Conservation (phyloP, 192 early-diverging fungal genomes). For the Entomortierella chlamydospora region DNA sequence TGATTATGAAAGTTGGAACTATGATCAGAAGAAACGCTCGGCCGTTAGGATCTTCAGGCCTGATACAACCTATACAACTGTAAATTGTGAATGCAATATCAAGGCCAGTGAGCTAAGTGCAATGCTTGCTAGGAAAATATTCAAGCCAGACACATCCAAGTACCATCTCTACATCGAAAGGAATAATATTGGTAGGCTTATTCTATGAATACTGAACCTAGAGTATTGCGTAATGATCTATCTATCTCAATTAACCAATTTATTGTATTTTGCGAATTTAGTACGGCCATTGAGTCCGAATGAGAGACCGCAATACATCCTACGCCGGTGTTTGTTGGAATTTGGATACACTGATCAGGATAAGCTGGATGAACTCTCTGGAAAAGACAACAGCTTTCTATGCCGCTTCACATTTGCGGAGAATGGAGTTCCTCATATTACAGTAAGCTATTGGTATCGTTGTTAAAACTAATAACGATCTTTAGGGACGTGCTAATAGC, state of each 20-base stretch:
- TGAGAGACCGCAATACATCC: constrained; percentile 81
- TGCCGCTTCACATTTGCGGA: constrained; percentile 82
- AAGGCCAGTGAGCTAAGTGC: constrained; percentile 79
- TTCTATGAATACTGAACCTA: background rate
- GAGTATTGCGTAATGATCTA: too few relatives aligned
- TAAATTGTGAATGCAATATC: constrained; percentile 74
- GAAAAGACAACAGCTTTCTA: constrained; percentile 91
- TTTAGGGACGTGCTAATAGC: too few relatives aligned
- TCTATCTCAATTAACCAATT: background rate
- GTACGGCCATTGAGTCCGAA: constrained; percentile 80
- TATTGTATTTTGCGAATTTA: constrained; percentile 19
- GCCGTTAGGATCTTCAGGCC: constrained; percentile 81
- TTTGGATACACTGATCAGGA: constrained; percentile 85
- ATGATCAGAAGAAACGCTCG: constrained; percentile 27
- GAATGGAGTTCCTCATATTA: constrained; percentile 48
- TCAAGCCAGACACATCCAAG: constrained; percentile 76
- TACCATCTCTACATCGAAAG: constrained; percentile 58
- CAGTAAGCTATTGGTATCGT: constrained; percentile 16
- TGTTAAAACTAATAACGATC: too few relatives aligned
- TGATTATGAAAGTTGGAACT: constrained; percentile 47
- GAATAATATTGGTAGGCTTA: constrained; percentile 54
- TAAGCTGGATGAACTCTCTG: constrained; percentile 79
- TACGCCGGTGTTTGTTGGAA: constrained; percentile 79
- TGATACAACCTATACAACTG: constrained; percentile 84
- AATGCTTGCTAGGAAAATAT: constrained; percentile 84